Evolutionary conservation across 306 rosid genomes (phyloP), one percentile per base, ranked within the genome.

Genomic region (peach (Prunus persica)): DNA sequence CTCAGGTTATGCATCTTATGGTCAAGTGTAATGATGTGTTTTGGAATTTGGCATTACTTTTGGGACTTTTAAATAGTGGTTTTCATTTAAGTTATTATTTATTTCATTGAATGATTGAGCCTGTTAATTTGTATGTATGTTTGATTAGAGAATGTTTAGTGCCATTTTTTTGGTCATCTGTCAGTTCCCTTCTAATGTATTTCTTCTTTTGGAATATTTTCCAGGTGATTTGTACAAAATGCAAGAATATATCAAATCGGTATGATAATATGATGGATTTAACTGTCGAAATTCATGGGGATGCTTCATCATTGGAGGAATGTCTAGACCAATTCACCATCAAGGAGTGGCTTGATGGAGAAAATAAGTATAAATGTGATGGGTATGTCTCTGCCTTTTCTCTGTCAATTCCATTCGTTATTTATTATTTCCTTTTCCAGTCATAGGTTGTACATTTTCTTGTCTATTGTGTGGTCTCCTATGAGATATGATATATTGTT

Each of bases 211-310:
- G 66, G 28, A 61, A 67, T 19, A 25, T 30, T 46, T 80, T 76
- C 63, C 78, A 95, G 99, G 99, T 96, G 64, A 82, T 88, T 75
- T 96, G 99, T 87, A 87, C 97, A 66, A 76, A 84, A 58, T 96
- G 99, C 78, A 72, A 86, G 5, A 91, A 91, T 77, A 73, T 82
- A 76, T 96, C 99, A 74, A 96, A 91, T 75, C 97, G 89, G 74
- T 91, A 87, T 75, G 99, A 96, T 79, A 88, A 84, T 86, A 96
- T 96, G 99, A 90, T 96, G 99, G 99, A 96, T 84, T 87, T 96
- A 82, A 91, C 98, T 16, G 99, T 96, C 72, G 99, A 96, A 79
- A 96, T 96, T 81, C 98, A 96, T 43, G 99, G 99, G 71, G 93
- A 92, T 81, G 98, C 97, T 79, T 85, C 86, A 70, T 96, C 96